Conservation (phyloP, 2,329 filamentous ascomycete genomes). For the Colletotrichum somersetense region DNA sequence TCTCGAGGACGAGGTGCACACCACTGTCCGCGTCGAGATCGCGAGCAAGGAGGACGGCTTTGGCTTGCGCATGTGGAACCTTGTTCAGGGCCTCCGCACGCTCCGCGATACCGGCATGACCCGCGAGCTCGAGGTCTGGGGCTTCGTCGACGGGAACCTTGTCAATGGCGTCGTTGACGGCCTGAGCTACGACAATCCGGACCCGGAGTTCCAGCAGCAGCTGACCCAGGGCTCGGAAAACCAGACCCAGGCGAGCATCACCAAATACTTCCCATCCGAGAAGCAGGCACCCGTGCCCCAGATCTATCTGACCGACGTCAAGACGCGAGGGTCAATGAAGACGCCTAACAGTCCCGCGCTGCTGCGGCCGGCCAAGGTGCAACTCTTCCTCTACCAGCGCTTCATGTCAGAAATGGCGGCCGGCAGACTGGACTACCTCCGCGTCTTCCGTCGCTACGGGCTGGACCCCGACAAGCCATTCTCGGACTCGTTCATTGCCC, state of each 20-base stretch:
- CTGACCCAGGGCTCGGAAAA: slow-evolving; percentile 54
- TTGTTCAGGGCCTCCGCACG: slow-evolving; percentile 85
- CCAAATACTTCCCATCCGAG: slow-evolving; percentile 54
- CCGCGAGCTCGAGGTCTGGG: slow-evolving; percentile 87
- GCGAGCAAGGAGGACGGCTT: slow-evolving; percentile 84
- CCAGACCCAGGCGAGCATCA: slow-evolving; percentile 55
- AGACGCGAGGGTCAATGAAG: slow-evolving; percentile 78
- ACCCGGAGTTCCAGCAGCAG: slow-evolving; percentile 75
- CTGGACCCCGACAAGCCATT: slow-evolving; percentile 76
- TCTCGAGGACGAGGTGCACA: slow-evolving; percentile 88
- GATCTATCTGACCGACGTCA: slow-evolving; percentile 88
- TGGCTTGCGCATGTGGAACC: slow-evolving; percentile 89
- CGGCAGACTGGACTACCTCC: slow-evolving; percentile 76
- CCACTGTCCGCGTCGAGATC: slow-evolving; percentile 78
- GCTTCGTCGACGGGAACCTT: slow-evolving; percentile 82
- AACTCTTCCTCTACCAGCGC: slow-evolving; percentile 90
- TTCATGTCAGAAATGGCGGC: slow-evolving; percentile 83
- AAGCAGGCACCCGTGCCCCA: slow-evolving; percentile 46
- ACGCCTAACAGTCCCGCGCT: slow-evolving; percentile 75
- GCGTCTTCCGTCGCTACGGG: slow-evolving; percentile 78
- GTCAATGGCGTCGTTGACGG: slow-evolving; percentile 93
- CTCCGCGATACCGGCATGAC: slow-evolving; percentile 78
- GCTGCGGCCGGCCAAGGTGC: slow-evolving; percentile 83
- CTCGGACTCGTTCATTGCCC: slow-evolving; percentile 82
- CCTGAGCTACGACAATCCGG: slow-evolving; percentile 81